A percentile compares a stretch with the other conserved stretches of the same genome.
Conservation (phyloP, 176 grass and related monocot genomes). For the Urochloa ruziziensis region DNA sequence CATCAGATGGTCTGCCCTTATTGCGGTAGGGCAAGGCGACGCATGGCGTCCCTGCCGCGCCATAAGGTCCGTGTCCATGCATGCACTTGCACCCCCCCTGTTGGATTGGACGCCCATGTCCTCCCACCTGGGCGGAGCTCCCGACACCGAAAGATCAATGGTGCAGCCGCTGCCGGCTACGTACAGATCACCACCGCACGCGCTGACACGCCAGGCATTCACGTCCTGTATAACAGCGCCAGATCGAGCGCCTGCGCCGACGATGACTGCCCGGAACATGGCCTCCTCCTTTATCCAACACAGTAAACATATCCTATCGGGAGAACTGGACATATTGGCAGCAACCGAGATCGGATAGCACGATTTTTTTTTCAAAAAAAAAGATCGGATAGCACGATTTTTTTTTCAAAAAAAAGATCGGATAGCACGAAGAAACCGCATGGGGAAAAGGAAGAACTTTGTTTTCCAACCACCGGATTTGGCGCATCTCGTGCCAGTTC, state of each 20-base stretch:
- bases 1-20: conserved; percentile 1
- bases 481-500: not conserved
- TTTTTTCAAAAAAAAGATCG: no score
- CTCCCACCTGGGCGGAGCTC: not conserved
- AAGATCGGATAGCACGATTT: no score
- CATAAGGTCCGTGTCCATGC: conserved; percentile 24
- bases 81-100: not conserved
- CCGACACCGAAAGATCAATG: not conserved
- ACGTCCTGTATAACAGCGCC: not conserved
- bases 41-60: conserved; percentile 33
- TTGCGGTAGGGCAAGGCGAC: conserved; percentile 18
- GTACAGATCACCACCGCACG: not conserved
- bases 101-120: conserved; percentile 3
- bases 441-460: no score
- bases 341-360: not conserved
- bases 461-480: conserved; percentile 22
- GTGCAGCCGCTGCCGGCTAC: not conserved
- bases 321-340: not conserved
- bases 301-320: not conserved
- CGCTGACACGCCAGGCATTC: not conserved
- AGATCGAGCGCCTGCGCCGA: not conserved
- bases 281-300: not conserved
- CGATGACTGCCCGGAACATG: not conserved
- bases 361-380: no score
- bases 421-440: not conserved